Percentiles rank a stretch among this genome's conserved stretches.
Evolutionary conservation across 2,329 filamentous ascomycete species (phyloP).

Genomic region (Rhexocercosporidium sp.): DNA sequence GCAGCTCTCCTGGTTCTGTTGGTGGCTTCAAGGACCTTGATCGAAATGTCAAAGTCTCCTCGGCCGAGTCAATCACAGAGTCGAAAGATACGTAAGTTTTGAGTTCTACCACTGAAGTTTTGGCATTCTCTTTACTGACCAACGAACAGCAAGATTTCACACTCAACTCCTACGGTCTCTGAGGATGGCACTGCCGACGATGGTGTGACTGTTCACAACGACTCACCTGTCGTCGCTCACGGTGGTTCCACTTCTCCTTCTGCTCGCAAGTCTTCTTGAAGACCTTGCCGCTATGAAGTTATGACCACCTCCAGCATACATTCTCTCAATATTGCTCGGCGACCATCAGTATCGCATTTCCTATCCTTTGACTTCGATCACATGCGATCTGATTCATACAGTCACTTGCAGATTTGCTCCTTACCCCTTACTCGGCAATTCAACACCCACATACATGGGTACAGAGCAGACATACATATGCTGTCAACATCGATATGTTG

Average conservation of each 20-base stretch:
- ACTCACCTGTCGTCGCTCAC: constrained; percentile 40
- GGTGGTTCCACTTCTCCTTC: constrained; percentile 38
- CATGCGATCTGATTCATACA: constrained; percentile 25
- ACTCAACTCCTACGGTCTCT: constrained; percentile 40
- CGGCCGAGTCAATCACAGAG: constrained; percentile 37
- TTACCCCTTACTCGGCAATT: constrained; percentile 32
- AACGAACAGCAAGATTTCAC: constrained; percentile 26
- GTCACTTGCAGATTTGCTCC: constrained; percentile 31
- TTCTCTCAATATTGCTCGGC: constrained; percentile 16
- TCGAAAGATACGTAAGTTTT: constrained; percentile 36
- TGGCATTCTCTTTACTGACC: not conserved
- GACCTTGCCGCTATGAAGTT: constrained; percentile 1
- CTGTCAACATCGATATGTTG: constrained; percentile 37
- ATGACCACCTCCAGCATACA: constrained; percentile 1
- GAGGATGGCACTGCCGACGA: constrained; percentile 43
- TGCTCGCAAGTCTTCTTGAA: constrained; percentile 37
- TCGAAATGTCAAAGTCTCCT: constrained; percentile 36
- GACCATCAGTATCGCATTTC: constrained; percentile 20
- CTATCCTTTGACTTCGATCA: constrained; percentile 20
- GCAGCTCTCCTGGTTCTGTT: constrained; percentile 31
- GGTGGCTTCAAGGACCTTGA: constrained; percentile 42
- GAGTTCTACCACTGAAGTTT: constrained; percentile 15
- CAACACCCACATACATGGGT: constrained; percentile 34
- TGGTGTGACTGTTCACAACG: constrained; percentile 39
- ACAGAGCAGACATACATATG: constrained; percentile 37